Percentiles rank a stretch among this genome's conserved stretches.
Evolutionary conservation across 2,329 filamentous ascomycete genomes (phyloP).

Genomic region (Pyrenophora tritici-repentis): DNA sequence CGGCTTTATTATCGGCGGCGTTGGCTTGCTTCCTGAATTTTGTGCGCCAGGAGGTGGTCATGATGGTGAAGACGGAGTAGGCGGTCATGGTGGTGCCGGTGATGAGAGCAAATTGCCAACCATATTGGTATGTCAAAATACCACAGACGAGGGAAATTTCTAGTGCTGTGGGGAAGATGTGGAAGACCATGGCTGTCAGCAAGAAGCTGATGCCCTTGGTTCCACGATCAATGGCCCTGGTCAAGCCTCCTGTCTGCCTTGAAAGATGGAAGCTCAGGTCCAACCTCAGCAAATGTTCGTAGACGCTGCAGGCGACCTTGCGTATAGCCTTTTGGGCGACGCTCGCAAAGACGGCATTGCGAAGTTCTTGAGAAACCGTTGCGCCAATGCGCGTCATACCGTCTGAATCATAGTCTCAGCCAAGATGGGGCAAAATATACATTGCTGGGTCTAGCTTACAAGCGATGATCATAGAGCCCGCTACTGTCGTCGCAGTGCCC

Average conservation of each 20-base stretch:
- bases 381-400: conserved; percentile 86
- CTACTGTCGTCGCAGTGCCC: conserved; percentile 87
- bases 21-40: conserved; percentile 96
- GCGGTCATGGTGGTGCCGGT: conserved; percentile 89
- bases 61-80: conserved; percentile 96
- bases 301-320: conserved; percentile 87
- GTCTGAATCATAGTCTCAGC: conserved; percentile 55
- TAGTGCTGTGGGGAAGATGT: conserved; percentile 88
- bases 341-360: conserved; percentile 95
- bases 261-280: conserved; percentile 93
- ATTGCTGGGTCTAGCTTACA: conserved; percentile 56
- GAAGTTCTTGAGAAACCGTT: conserved; percentile 87
- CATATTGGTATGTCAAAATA: conserved; percentile 95
- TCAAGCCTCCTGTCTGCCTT: conserved; percentile 92
- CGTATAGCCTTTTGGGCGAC: conserved; percentile 97
- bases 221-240: conserved; percentile 90
- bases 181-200: conserved; percentile 97
- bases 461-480: conserved; percentile 89
- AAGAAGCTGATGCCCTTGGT: conserved; percentile 99
- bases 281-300: conserved; percentile 83
- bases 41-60: conserved; percentile 94
- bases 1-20: conserved; percentile 92
- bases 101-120: conserved; percentile 86
- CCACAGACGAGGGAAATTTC: conserved; percentile 96
- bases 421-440: conserved; percentile 3